These are phyloP conservation scores for Dipteronia dyeriana DNA, from an alignment of 345 rosid genomes.

Conservation along the genomic window DNA sequence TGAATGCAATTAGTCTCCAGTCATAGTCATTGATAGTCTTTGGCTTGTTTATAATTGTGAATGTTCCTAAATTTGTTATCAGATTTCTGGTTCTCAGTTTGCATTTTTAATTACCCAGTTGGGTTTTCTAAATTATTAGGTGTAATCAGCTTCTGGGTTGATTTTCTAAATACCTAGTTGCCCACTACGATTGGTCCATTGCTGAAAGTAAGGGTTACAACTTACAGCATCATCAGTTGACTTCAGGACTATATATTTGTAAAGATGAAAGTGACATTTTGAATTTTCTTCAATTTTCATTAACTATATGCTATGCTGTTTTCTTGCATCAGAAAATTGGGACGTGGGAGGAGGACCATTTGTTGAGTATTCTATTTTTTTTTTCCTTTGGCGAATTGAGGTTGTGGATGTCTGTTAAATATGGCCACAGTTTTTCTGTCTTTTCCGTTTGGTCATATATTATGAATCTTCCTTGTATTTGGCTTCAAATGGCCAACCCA, in stretches of 20 bases:
- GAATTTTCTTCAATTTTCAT: conserved; percentile 22
- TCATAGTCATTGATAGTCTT: conserved; percentile 18
- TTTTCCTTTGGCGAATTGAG: conserved; percentile 53
- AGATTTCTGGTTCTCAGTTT: conserved; percentile 19
- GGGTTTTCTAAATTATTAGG: conserved; percentile 9
- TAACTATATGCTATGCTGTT: conserved; percentile 28
- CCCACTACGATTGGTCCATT: conserved; percentile 31
- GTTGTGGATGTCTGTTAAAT: conserved; percentile 49
- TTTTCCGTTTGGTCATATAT: conserved; percentile 40
- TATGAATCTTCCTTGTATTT: conserved; percentile 46
- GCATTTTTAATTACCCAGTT: conserved; percentile 13
- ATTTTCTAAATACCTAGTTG: conserved; percentile 16
- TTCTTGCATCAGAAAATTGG: conserved; percentile 17
- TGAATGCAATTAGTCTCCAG: conserved; percentile 10
- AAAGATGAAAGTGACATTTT: conserved; percentile 40
- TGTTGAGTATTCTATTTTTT: conserved; percentile 7
- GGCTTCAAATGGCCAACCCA: conserved; percentile 36
- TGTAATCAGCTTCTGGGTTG: conserved; percentile 17
- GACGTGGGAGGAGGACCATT: conserved; percentile 30
- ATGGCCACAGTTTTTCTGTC: conserved; percentile 50
- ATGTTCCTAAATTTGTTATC: conserved; percentile 33
- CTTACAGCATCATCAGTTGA: conserved; percentile 32
- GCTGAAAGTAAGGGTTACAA: conserved; percentile 46
- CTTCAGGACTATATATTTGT: conserved; percentile 21
- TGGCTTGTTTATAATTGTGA: conserved; percentile 3